A percentile compares a stretch with the other conserved stretches of the same genome.
These are phyloP conservation scores for Fusarium nodosum DNA, from an alignment of 2,329 filamentous ascomycete species.

Conservation along the genomic window DNA sequence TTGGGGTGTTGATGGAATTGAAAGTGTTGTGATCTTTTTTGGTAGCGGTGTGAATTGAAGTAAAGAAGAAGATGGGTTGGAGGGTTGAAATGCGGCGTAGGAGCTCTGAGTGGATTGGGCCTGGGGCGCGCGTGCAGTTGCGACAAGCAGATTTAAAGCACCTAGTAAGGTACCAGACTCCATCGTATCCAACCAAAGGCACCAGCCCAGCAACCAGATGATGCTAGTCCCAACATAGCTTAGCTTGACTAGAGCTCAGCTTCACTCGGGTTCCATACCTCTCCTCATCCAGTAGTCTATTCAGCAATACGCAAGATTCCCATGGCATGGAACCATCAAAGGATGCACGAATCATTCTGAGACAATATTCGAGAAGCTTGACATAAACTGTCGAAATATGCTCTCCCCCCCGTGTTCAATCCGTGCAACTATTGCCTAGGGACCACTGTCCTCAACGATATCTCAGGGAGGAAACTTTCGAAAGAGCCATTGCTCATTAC, in stretches of 20 bases:
- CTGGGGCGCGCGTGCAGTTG: constrained; percentile 5
- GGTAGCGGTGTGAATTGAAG: constrained; percentile 30
- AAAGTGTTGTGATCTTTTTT: constrained; percentile 16
- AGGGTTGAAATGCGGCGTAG: constrained; percentile 46
- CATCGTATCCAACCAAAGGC: constrained; percentile 6
- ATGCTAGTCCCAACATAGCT: not conserved
- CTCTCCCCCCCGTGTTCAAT: not conserved
- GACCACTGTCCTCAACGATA: not conserved
- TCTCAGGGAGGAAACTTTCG: not conserved
- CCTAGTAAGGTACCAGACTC: constrained; percentile 1
- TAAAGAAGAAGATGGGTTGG: constrained; percentile 31
- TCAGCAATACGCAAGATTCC: not conserved
- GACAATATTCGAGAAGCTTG: not conserved
- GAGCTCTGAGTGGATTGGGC: constrained; percentile 45
- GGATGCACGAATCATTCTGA: not conserved
- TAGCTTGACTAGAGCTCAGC: not conserved
- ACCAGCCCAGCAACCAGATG: constrained; percentile 6
- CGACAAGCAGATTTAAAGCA: constrained; percentile 11
- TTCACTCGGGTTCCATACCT: not conserved
- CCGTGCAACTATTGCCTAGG: not conserved
- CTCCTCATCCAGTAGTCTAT: not conserved
- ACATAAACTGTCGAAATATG: not conserved
- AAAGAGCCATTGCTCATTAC: not conserved
- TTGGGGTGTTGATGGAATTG: constrained; percentile 4
- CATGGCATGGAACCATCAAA: not conserved